These are phyloP conservation scores for Trichophyton rubrum DNA, from an alignment of 2,329 filamentous ascomycete species.

Conservation along the genomic window DNA sequence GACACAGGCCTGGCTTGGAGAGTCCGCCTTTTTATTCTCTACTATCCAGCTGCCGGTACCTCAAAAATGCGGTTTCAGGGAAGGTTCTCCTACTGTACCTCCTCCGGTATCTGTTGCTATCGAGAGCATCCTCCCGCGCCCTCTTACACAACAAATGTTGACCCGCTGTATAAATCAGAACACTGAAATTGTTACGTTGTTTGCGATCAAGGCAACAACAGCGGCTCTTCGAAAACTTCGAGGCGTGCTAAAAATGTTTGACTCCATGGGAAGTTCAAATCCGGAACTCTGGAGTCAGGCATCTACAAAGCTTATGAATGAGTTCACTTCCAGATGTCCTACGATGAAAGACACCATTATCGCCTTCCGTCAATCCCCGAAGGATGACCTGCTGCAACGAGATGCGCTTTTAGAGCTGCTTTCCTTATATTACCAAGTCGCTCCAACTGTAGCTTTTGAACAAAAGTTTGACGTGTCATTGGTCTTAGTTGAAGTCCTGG, in stretches of 20 bases:
- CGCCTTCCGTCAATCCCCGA: conserved; percentile 56
- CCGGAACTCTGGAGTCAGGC: conserved; percentile 57
- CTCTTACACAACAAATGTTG: conserved; percentile 67
- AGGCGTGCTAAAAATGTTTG: conserved; percentile 49
- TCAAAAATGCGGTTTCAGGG: conserved; percentile 53
- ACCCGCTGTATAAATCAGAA: conserved; percentile 66
- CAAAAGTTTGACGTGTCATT: conserved; percentile 82
- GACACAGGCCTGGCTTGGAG: conserved; percentile 88
- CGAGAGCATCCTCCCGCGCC: conserved; percentile 74
- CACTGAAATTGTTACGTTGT: conserved; percentile 69
- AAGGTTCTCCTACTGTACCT: conserved; percentile 52
- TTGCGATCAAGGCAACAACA: conserved; percentile 67
- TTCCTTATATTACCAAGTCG: conserved; percentile 69
- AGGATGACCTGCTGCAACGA: conserved; percentile 59
- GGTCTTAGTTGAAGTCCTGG: conserved; percentile 56
- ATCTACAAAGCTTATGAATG: conserved; percentile 52
- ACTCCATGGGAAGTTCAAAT: conserved; percentile 32
- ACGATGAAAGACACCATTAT: conserved; percentile 68
- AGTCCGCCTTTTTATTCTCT: conserved; percentile 76
- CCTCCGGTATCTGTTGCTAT: conserved; percentile 68
- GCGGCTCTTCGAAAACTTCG: conserved; percentile 68
- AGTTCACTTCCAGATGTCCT: conserved; percentile 68
- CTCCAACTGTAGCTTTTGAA: conserved; percentile 65
- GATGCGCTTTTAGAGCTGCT: conserved; percentile 69
- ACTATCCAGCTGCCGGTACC: conserved; percentile 65